Percentiles rank a stretch among this genome's conserved stretches.
These are phyloP conservation scores for Rusavskia elegans DNA, from an alignment of 495 filamentous ascomycete genomes.

Conservation along the genomic window DNA sequence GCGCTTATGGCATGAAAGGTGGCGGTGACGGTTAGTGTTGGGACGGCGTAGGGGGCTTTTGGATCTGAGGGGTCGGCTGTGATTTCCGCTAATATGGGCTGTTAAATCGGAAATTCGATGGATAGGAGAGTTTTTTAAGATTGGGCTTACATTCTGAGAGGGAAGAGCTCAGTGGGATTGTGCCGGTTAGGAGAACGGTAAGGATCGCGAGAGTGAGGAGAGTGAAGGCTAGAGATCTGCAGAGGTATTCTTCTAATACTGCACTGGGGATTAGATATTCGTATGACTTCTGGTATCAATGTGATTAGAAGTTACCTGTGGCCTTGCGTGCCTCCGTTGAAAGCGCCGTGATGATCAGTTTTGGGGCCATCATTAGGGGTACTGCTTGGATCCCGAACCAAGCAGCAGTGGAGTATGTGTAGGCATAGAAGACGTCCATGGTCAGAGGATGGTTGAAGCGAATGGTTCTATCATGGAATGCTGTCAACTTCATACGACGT, in stretches of 20 bases:
- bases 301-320: constrained; percentile 22
- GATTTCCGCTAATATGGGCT: constrained; percentile 10
- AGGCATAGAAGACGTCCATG: constrained; percentile 45
- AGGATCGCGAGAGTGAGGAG: constrained; percentile 50
- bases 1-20: constrained; percentile 45
- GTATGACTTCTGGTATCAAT: too few relatives aligned
- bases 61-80: constrained; percentile 32
- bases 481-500: not conserved
- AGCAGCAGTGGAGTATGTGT: constrained; percentile 47
- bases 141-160: constrained; percentile 19
- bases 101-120: too few relatives aligned
- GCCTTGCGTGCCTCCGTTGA: constrained; percentile 39
- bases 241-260: constrained; percentile 5
- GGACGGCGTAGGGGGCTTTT: constrained; percentile 46
- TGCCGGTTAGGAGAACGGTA: constrained; percentile 54
- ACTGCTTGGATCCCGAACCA: constrained; percentile 55
- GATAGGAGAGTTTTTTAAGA: too few relatives aligned
- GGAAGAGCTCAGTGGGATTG: constrained; percentile 49
- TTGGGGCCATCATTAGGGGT: constrained; percentile 46
- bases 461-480: not conserved
- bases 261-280: not conserved
- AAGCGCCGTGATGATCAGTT: constrained; percentile 47
- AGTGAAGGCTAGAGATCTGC: constrained; percentile 43
- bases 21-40: constrained; percentile 49
- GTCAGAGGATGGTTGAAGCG: not conserved